phyloP scores from a whole-genome alignment of 257 asterid species.

The Ligustrum vulgare region DNA sequence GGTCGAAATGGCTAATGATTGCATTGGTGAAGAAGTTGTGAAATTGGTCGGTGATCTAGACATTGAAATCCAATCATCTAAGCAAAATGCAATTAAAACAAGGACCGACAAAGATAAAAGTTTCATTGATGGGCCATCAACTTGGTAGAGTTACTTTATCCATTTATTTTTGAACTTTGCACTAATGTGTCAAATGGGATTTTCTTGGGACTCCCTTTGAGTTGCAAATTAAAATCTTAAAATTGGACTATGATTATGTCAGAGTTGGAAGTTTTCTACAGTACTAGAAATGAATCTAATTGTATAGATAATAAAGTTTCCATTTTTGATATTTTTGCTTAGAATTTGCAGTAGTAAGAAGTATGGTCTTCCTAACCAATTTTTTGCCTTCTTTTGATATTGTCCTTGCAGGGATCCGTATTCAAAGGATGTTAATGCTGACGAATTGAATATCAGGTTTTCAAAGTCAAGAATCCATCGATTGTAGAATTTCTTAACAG shows the following conservation, averaged over 20 bases:
- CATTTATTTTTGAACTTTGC: conserved; percentile 7
- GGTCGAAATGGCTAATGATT: too few species aligned
- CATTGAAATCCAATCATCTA: conserved; percentile 39
- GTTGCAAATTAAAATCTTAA: neutral
- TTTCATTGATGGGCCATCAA: conserved; percentile 64
- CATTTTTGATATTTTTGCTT: too few species aligned
- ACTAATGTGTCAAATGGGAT: conserved; percentile 2
- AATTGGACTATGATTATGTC: neutral
- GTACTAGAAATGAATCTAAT: neutral
- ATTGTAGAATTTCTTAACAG: neutral
- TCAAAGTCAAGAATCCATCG: neutral
- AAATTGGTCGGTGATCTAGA: conserved; percentile 18
- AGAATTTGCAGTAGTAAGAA: too few species aligned
- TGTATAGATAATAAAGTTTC: neutral
- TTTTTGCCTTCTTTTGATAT: conserved; percentile 18
- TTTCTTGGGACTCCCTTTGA: neutral
- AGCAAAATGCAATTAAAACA: conserved; percentile 42
- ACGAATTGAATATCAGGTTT: conserved; percentile 42
- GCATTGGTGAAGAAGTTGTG: too few species aligned
- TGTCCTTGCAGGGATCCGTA: conserved; percentile 67
- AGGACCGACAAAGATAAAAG: conserved; percentile 38
- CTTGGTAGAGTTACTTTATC: conserved; percentile 49
- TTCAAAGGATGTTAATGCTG: conserved; percentile 56
- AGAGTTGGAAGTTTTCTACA: neutral
- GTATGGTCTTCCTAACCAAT: too few species aligned